Evolutionary conservation across 257 asterid genomes (phyloP), one percentile per base, ranked within the genome.

Genomic region (Echites panduratus): DNA sequence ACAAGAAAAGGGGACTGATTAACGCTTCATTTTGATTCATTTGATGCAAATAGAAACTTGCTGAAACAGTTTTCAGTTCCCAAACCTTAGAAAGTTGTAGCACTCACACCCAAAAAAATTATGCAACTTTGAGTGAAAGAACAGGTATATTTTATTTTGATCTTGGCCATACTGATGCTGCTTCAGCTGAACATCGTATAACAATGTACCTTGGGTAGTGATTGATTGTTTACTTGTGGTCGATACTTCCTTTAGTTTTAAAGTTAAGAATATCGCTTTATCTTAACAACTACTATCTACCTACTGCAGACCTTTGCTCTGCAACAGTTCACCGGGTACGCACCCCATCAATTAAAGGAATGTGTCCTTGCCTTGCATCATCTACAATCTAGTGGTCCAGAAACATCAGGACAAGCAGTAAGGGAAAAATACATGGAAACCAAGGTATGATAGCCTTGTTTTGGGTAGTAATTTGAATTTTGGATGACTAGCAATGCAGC

Each of bases 241-340:
- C 14, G 32, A 3, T 26, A 26, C 43, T n/a, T 61, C 22, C 52
- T 40, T 41, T 2, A 16, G 49, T 40, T 22, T 24, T 10, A 24
- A 1, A 57, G 17, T 58, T 58, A 19, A 26, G 38, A 45, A 48
- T 26, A 11, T 67, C 29, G 22, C 45, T 59, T 58, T 47, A 44
- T 56, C 9, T n/a, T 41, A n/a, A 65, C 48, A 20, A 27, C 38
- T 58, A 13, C 22, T 40, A 32, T 68, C 26, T 35, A 35, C 53
- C 58, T 57, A 47, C 40, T 80, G 75, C 89, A 94, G 97, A 89
- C 79, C 35, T 74, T 68, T 74, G 82, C 79, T 59, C 74, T 94
- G 70, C 93, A 89, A 72, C 85, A 78, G 68, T 79, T 81, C 63
- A 84, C 97, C 24, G 88, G 95, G 54, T 91, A 89, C 73, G 80